Base-by-base conservation (phyloP, 805 yeast genomes). In the Nakazawaea holstii region DNA sequence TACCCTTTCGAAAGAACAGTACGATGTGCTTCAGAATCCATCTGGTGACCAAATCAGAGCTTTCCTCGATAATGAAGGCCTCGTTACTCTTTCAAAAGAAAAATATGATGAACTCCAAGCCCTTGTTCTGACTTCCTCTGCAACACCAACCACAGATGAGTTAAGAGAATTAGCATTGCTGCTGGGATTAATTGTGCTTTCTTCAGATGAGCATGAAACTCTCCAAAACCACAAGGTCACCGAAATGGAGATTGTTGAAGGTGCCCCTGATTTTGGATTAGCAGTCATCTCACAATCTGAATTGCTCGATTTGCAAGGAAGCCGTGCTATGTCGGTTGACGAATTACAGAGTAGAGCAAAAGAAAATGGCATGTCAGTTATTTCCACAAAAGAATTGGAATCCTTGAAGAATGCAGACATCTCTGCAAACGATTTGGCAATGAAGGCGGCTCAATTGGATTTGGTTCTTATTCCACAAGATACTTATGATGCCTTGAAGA, bases 381-480 rank as follows among this genome's bases (percentile, higher is more conserved):
- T 39, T 29, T 9, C 27, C 15, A 8, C 13, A 10, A 14, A 39
- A 30, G 35, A 39, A 9, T 29, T 39, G 35, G 17, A 38, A 14
- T 11, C 15, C 5, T 28, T 35, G 29, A 59, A 57, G 53, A 53
- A 48, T 32, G 57, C 57, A 35, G 55, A 49, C 5, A 54, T 66
- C n/a, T 59, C 67, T 1, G 51, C 68, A 2, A 55, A 61, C 35
- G 68, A 62, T n/a, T 51, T 66, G 13, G 67, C 67, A 2, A 37
- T 56, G 2, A 59, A 63, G 44, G 79, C 79, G 1, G 61, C 65
- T 5, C 74, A 70, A 39, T 55, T 72, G 38, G 74, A 76, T 4
- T 60, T 74, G 39, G 58, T 58, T 2, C 53, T 72, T 15, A 52
- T 67, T 9, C 50, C 65, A 6, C 63, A 58, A 39, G 52, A 49